These are phyloP conservation scores for Dalbergia cochinchinensis DNA, from an alignment of 306 rosid species.

Conservation along the genomic window DNA sequence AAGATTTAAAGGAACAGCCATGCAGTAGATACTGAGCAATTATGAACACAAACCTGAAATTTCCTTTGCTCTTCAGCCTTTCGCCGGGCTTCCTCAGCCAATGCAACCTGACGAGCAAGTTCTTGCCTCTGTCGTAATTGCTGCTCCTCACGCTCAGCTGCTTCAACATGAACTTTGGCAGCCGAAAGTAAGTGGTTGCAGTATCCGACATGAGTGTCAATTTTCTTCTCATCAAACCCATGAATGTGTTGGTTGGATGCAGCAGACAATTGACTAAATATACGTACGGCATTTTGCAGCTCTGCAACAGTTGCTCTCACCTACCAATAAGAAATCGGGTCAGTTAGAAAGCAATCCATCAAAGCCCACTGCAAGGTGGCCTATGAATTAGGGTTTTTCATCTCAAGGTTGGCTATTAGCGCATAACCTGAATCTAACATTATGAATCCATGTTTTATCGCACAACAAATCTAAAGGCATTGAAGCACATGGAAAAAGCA, in stretches of 20 bases:
- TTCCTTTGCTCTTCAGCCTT: constrained; percentile 98
- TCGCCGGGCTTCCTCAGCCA: constrained; percentile 97
- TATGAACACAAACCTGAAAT: constrained; percentile 70
- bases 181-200: constrained; percentile 91
- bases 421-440: not conserved
- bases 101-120: constrained; percentile 89
- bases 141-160: constrained; percentile 96
- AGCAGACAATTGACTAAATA: constrained; percentile 97
- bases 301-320: constrained; percentile 91
- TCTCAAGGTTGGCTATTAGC: not conserved
- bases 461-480: not conserved
- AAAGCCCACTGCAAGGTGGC: not conserved
- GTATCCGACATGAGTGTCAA: constrained; percentile 97
- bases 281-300: constrained; percentile 96
- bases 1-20: constrained; percentile 6
- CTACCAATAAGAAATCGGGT: constrained; percentile 55
- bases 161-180: constrained; percentile 88
- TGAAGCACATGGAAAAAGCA: constrained; percentile 14
- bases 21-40: constrained; percentile 39
- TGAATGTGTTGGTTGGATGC: constrained; percentile 98
- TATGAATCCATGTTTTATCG: not conserved
- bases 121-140: constrained; percentile 92
- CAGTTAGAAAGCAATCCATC: constrained; percentile 25
- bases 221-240: constrained; percentile 99
- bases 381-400: not conserved